Base-by-base conservation (phyloP, 495 filamentous ascomycete genomes). In the Penicillium psychrofluorescens region DNA sequence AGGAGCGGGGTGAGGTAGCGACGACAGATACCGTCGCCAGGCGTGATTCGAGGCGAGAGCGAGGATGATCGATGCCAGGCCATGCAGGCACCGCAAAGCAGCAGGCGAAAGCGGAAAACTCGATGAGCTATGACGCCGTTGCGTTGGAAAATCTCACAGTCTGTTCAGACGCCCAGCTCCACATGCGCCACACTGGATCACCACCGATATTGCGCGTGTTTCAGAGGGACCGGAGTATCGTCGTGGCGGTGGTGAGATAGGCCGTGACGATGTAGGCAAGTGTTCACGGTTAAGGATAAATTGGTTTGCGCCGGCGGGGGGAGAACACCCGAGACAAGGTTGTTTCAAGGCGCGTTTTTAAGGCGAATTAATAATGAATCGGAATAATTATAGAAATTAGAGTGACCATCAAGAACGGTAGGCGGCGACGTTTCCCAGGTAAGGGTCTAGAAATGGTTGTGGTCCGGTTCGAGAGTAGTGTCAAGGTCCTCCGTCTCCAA, bases 241-340 rank as follows among this genome's bases (percentile, higher is more conserved):
- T 37, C n/a, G 41, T 41, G 27, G 38, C 15, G 16, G 12, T 42
- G 27, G 29, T 10, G 29, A 47, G 48, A 43, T 36, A 37, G 38
- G 48, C 40, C 36, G 42, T 39, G 42, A 50, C 51, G 38, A 46
- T 46, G 41, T 48, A 48, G 48, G 35, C 22, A 22, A 6, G 49
- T 52, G 37, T 49, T 51, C 49, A 49, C 42, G 52, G 62, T 53
- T 48, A 53, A 54, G 51, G 44, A 54, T 56, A 53, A 44, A 58
- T 58, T 63, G 53, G 46, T 44, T 34, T 38, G 31, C 29, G 40
- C 22, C 28, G 41, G 34, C 12, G 45, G 39, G 30, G 30, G 29
- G 36, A 11, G 36, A 29, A 50, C 37, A 16, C 38, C 35, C 16
- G 34, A n/a, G 8, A 32, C 12, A 38, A 44, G 44, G 34, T 51